Evolutionary conservation across 1,284 basidiomycete genomes (phyloP), one percentile per base, ranked within the genome.

Genomic region (Fereydounia khargensis): DNA sequence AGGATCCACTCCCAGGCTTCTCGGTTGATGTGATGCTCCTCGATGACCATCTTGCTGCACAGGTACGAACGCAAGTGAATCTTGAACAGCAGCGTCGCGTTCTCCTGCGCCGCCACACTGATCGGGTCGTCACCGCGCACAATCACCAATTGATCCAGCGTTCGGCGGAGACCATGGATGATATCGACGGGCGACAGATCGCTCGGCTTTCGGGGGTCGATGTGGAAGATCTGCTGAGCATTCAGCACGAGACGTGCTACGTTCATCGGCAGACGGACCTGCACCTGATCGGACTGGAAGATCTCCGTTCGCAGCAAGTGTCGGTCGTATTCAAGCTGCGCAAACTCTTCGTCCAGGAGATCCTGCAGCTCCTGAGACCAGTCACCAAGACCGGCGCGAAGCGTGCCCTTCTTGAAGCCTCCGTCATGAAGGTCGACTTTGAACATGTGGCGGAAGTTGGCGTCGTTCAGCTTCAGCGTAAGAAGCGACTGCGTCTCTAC

Each of bases 1-100:
- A 97, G 73, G 3, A 97, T 89, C 92, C 92, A 98, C 70, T 96
- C 91, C 77, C 95, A 98, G 1, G 94, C 92, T 74, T 94, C 68
- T 34, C 62, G 54, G 51, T 73, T 70, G 49, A 75, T 54, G 46
- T 68, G 58, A 27, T 74, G 70, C 30, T 60, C 56, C 50, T 75
- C 73, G 47, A 75, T 74, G 35, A 68, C 66, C 58, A 74, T 63
- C 57, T 71, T 70, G 14, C 62, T 54, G 46, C 68, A 67, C n/a
- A 75, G 53, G 53, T 66, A 73, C 1, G 73, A 67, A 13, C 73
- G 69, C 35, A 75, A 25, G 43, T 74, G 71, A 81, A 96, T 95
- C 55, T 85, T 84, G 84, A 98, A 98, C 14, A 89, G 84, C 35
- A 96, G 78, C 0, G 91, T 94, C 0, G 92, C 88, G 69, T 98